Evolutionary conservation across 805 yeast genomes (phyloP).

Genomic region (Cephaloascus albidus): DNA sequence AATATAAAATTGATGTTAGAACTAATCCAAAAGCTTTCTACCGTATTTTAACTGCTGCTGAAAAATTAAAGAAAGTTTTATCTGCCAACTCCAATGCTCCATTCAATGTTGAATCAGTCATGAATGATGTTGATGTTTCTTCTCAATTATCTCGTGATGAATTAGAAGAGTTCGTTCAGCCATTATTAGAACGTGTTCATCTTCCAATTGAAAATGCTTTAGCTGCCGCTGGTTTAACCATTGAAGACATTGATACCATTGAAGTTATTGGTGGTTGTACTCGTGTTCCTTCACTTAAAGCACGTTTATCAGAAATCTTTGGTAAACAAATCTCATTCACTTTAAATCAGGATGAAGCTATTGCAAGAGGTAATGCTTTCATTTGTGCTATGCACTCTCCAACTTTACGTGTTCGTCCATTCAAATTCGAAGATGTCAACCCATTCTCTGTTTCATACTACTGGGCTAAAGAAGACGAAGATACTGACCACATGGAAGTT

Average conservation of each 20-base stretch:
- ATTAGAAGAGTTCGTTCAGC: slow-evolving; percentile 81
- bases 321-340: slow-evolving; percentile 86
- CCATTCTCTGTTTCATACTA: slow-evolving; percentile 85
- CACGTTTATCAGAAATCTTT: slow-evolving; percentile 68
- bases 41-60: slow-evolving; percentile 87
- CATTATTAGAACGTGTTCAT: slow-evolving; percentile 67
- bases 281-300: slow-evolving; percentile 91
- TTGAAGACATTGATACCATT: slow-evolving; percentile 75
- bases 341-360: slow-evolving; percentile 97
- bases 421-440: slow-evolving; percentile 95
- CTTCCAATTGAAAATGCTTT: slow-evolving; percentile 79
- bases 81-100: slow-evolving; percentile 96
- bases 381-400: slow-evolving; percentile 99
- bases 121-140: slow-evolving; percentile 94
- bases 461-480: slow-evolving; percentile 94
- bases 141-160: slow-evolving; percentile 84
- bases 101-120: slow-evolving; percentile 88
- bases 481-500: slow-evolving; percentile 86
- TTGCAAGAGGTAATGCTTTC: slow-evolving; percentile 98
- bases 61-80: slow-evolving; percentile 88
- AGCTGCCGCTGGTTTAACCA: slow-evolving; percentile 63
- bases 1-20: slow-evolving; percentile 88
- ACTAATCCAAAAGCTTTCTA: slow-evolving; percentile 91
- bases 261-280: slow-evolving; percentile 98
- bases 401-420: slow-evolving; percentile 96